Percentiles rank a stretch among this genome's conserved stretches.
These are phyloP conservation scores for Gracilariopsis chorda DNA, from an alignment of 23 red algal genomes.

Conservation along the genomic window DNA sequence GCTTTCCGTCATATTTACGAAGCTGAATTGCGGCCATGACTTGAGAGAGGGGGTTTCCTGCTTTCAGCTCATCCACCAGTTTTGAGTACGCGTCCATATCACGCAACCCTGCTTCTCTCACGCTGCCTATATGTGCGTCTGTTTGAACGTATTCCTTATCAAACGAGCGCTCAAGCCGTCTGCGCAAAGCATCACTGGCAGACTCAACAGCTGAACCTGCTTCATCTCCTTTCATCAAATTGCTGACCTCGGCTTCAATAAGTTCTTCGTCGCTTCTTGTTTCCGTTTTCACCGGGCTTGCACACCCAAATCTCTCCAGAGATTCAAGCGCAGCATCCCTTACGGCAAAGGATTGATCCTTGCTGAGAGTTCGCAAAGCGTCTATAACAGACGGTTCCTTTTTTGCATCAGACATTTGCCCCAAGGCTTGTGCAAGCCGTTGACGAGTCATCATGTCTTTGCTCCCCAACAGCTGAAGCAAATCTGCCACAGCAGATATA, in stretches of 20 bases:
- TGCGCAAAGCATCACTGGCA: constrained; percentile 36
- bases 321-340: constrained; percentile 30
- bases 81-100: neutral
- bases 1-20: constrained; percentile 26
- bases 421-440: constrained; percentile 63
- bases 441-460: constrained; percentile 70
- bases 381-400: constrained; percentile 45
- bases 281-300: constrained; percentile 4
- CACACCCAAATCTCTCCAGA: constrained; percentile 18
- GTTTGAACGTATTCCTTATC: constrained; percentile 37
- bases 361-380: constrained; percentile 42
- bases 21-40: constrained; percentile 43
- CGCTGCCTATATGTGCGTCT: neutral
- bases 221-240: constrained; percentile 43
- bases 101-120: neutral
- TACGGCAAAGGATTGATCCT: constrained; percentile 53
- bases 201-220: constrained; percentile 5
- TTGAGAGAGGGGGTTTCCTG: constrained; percentile 13
- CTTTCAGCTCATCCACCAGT: constrained; percentile 27
- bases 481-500: neutral
- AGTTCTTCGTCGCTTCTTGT: constrained; percentile 29
- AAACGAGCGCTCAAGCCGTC: constrained; percentile 47
- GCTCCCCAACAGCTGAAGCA: constrained; percentile 35
- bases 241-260: constrained; percentile 43
- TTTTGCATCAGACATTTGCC: constrained; percentile 11